These are phyloP conservation scores for Hanseniaspora lachancei DNA, from an alignment of 805 yeast genomes.

Conservation along the genomic window DNA sequence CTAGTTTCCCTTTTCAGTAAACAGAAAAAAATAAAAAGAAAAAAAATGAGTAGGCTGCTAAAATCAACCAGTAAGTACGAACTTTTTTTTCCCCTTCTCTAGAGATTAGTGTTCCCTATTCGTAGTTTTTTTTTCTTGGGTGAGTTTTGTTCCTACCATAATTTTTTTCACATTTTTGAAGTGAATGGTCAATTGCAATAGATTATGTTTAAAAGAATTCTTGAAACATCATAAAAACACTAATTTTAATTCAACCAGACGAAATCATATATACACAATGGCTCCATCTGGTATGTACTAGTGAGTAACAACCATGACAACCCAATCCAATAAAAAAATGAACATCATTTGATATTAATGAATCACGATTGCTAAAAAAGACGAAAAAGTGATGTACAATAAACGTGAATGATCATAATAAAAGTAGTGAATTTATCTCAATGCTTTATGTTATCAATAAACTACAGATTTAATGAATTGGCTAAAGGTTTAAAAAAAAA, in stretches of 20 bases:
- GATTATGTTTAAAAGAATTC: no score
- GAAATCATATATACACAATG: slow-evolving; percentile 24
- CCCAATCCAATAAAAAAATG: not conserved
- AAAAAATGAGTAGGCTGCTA: no score
- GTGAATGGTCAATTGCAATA: no score
- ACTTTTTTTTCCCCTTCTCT: no score
- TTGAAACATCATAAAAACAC: not conserved
- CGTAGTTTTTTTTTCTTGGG: no score
- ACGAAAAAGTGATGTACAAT: not conserved
- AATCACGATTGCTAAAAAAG: not conserved
- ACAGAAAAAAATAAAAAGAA: no score
- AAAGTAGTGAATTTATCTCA: not conserved
- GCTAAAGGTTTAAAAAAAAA: no score
- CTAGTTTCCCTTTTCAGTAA: no score
- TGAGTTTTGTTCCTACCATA: no score
- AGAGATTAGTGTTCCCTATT: no score
- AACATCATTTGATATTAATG: not conserved
- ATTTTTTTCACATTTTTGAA: no score
- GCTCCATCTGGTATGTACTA: slow-evolving; percentile 36
- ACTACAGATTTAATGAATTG: not conserved
- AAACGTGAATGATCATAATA: not conserved
- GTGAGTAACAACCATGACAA: not conserved
- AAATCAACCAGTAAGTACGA: no score
- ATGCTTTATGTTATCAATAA: not conserved
- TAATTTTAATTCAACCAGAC: slow-evolving; percentile 15